phyloP scores from a whole-genome alignment of 306 rosid species.

The Amphicarpaea edgeworthii region DNA sequence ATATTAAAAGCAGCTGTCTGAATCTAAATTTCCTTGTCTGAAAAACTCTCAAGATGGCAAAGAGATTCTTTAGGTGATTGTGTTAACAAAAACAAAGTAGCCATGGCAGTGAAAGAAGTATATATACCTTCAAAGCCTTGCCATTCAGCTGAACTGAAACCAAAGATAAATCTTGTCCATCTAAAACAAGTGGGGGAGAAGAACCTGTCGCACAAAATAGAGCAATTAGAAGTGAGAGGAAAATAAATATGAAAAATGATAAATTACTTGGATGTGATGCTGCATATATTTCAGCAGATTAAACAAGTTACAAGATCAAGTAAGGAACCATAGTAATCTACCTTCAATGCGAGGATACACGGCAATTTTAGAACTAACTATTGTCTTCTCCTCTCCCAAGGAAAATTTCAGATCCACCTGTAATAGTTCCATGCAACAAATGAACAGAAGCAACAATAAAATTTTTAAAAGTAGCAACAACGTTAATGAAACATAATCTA shows the following conservation, averaged over 20 bases:
- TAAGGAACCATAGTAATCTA: conserved; percentile 42
- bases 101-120: conserved; percentile 6
- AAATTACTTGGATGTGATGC: conserved; percentile 30
- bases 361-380: conserved; percentile 77
- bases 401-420: conserved; percentile 87
- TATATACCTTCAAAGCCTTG: conserved; percentile 73
- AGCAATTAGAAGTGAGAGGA: conserved; percentile 9
- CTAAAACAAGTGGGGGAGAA: conserved; percentile 74
- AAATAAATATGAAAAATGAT: conserved; percentile 11
- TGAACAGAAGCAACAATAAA: conserved; percentile 19
- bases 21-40: conserved; percentile 33
- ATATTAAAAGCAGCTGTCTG: conserved; percentile 9
- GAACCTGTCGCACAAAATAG: conserved; percentile 63
- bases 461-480: conserved; percentile 24
- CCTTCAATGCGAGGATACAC: conserved; percentile 87
- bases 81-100: conserved; percentile 11
- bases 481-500: conserved; percentile 36
- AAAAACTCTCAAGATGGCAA: conserved; percentile 29
- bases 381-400: conserved; percentile 88
- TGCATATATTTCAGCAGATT: conserved; percentile 30
- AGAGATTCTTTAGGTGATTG: conserved; percentile 20
- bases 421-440: conserved; percentile 38
- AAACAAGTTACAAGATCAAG: conserved; percentile 34
- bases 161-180: conserved; percentile 76
- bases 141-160: conserved; percentile 71